phyloP scores from a whole-genome alignment of 2,329 filamentous ascomycete genomes.

The Verticillium longisporum region DNA sequence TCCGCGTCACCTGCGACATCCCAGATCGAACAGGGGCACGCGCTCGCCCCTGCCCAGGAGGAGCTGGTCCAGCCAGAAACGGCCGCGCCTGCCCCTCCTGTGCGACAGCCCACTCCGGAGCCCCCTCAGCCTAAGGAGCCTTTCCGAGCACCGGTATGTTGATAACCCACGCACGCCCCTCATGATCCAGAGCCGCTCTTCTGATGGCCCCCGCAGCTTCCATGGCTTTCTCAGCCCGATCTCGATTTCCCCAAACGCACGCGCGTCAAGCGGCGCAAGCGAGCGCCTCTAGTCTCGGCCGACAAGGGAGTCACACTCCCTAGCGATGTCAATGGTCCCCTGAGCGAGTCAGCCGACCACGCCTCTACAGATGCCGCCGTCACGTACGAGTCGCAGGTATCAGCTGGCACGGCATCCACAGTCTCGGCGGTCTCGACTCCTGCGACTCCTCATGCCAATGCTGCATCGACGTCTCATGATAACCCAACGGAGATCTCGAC shows the following conservation, averaged over 20 bases:
- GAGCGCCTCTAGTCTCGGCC: conserved; percentile 30
- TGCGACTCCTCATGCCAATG: background rate
- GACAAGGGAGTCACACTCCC: conserved; percentile 35
- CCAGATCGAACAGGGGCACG: background rate
- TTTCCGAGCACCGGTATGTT: conserved; percentile 47
- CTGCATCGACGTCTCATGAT: background rate
- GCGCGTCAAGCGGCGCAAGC: conserved; percentile 18
- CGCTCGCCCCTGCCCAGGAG: background rate
- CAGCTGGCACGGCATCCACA: conserved; percentile 18
- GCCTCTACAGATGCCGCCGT: conserved; percentile 10
- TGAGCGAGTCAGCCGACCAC: conserved; percentile 12
- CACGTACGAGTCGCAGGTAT: conserved; percentile 7
- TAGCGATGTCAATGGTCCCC: conserved; percentile 27
- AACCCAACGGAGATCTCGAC: conserved; percentile 11
- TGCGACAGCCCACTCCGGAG: conserved; percentile 1
- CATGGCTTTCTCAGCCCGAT: conserved; percentile 49
- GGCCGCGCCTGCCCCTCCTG: background rate
- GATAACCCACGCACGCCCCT: background rate
- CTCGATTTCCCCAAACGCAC: conserved; percentile 36
- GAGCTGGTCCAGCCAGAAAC: background rate
- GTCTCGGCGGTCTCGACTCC: background rate
- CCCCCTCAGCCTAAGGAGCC: conserved; percentile 14
- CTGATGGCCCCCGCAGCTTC: conserved; percentile 32
- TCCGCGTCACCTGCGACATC: background rate
- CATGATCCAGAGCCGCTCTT: background rate